Evolutionary conservation across 23 red algal genomes (phyloP).

Genomic region (Gracilaria caudata): DNA sequence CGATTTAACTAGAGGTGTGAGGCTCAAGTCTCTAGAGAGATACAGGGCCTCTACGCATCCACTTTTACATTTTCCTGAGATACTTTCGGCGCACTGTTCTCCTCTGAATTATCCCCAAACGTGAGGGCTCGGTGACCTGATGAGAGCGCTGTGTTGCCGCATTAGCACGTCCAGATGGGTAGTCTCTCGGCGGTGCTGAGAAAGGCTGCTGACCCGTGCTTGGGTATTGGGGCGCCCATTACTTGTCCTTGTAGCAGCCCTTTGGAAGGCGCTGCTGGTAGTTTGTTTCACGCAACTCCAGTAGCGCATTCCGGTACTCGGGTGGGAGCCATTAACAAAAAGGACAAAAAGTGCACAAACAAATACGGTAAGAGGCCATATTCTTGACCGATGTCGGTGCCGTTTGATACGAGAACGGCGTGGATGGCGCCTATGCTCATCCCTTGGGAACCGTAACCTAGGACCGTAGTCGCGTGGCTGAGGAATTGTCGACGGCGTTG

Average conservation of each 20-base stretch:
- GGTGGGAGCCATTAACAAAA: neutral
- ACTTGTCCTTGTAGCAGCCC: neutral
- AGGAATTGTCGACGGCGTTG: too few relatives aligned
- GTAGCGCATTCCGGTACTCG: neutral
- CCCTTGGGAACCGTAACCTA: neutral
- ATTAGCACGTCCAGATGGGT: too few relatives aligned
- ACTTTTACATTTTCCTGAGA: neutral
- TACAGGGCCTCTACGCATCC: neutral
- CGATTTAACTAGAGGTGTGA: neutral
- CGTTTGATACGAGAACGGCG: neutral
- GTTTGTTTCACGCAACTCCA: neutral
- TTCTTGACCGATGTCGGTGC: neutral
- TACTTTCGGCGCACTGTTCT: too few relatives aligned
- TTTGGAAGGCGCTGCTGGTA: neutral
- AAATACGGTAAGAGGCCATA: neutral
- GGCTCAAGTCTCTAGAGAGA: neutral
- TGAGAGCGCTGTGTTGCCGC: neutral
- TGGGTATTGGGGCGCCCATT: neutral
- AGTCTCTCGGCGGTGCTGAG: neutral
- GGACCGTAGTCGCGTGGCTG: too few relatives aligned
- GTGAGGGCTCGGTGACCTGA: constrained; percentile 9
- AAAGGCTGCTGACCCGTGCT: neutral
- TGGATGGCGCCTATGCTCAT: neutral
- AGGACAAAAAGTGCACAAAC: neutral
- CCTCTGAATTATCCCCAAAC: neutral